A percentile compares a stretch with the other conserved stretches of the same genome.
Conservation (phyloP, 768 basidiomycete genomes). For the Leucosporidium creatinivorum region DNA sequence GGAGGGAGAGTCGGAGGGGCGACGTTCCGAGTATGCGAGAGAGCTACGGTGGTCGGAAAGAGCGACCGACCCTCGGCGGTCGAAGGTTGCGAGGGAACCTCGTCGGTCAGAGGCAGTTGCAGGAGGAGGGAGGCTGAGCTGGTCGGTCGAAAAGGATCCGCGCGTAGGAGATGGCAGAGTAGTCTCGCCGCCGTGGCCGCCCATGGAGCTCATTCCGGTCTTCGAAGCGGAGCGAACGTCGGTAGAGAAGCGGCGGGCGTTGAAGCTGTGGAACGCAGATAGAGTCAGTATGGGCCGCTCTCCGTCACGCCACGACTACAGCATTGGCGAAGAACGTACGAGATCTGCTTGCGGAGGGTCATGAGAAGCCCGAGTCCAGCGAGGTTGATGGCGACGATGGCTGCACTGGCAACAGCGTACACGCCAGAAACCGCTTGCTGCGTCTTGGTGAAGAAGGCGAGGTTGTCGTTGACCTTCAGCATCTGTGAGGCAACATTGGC, state of each 20-base stretch:
- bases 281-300: neutral
- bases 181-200: neutral
- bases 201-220: too few relatives aligned
- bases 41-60: too few relatives aligned
- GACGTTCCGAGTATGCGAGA: too few relatives aligned
- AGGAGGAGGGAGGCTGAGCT: too few relatives aligned
- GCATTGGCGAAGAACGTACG: neutral
- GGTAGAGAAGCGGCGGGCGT: constrained; percentile 4
- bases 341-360: constrained; percentile 11
- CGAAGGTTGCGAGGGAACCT: too few relatives aligned
- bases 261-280: neutral
- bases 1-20: too few relatives aligned
- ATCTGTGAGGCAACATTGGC: neutral
- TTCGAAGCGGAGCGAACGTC: neutral
- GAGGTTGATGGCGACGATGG: constrained; percentile 9
- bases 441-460: neutral
- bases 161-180: too few relatives aligned
- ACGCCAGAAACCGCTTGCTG: neutral
- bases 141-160: too few relatives aligned
- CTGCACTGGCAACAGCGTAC: neutral
- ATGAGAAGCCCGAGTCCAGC: constrained; percentile 9
- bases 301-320: too few relatives aligned
- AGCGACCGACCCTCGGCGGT: too few relatives aligned
- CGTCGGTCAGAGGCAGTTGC: too few relatives aligned
- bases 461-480: neutral